Evolutionary conservation across 2,329 filamentous ascomycete genomes (phyloP).

Genomic region (Neoscytalidium dimidiatum): DNA sequence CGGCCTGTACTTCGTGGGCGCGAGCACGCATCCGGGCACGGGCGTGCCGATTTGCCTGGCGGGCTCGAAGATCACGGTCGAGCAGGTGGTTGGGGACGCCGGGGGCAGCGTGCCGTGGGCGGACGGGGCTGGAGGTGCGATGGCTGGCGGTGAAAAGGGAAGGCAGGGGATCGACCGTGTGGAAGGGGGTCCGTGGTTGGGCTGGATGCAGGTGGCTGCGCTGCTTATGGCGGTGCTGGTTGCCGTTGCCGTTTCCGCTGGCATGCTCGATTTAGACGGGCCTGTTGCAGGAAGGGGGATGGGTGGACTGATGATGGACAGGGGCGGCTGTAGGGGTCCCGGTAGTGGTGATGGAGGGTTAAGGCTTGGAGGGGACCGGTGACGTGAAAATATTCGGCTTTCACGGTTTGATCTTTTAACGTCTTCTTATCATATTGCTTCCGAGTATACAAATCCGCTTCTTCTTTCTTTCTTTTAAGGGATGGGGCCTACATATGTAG

Average conservation of each 20-base stretch:
- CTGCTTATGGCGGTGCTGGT: constrained; percentile 17
- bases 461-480: no score
- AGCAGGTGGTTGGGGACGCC: constrained; percentile 51
- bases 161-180: constrained; percentile 23
- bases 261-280: not conserved
- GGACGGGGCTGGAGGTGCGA: constrained; percentile 20
- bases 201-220: constrained; percentile 23
- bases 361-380: constrained; percentile 5
- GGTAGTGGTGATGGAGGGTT: not conserved
- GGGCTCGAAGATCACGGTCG: constrained; percentile 63
- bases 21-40: constrained; percentile 74
- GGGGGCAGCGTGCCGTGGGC: constrained; percentile 45
- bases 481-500: no score
- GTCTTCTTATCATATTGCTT: no score
- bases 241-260: constrained; percentile 14
- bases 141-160: not conserved
- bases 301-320: not conserved
- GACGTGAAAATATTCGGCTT: not conserved
- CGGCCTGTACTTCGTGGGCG: constrained; percentile 70
- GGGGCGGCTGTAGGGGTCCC: not conserved
- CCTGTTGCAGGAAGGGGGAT: constrained; percentile 22
- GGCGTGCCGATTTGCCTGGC: constrained; percentile 74
- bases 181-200: constrained; percentile 22
- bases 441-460: no score
- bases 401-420: no score